These are phyloP conservation scores for Pestalotiopsis fici DNA, from an alignment of 2,329 filamentous ascomycete genomes.

Conservation along the genomic window DNA sequence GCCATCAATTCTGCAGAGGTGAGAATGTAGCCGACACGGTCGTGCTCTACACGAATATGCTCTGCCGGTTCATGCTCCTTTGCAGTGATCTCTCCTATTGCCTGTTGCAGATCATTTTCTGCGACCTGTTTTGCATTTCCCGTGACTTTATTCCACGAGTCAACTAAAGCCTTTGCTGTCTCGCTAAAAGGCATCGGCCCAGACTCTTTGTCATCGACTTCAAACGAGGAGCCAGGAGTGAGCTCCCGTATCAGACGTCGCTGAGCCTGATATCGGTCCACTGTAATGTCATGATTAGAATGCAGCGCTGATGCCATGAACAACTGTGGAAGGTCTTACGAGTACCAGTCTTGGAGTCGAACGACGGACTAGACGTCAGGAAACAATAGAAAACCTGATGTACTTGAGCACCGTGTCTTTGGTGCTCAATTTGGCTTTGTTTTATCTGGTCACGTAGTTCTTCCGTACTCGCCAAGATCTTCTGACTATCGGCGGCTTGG, in stretches of 20 bases:
- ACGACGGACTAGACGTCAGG: conserved; percentile 9
- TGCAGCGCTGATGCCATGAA: background rate
- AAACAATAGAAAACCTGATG: conserved; percentile 13
- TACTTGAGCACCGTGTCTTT: conserved; percentile 3
- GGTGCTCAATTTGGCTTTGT: background rate
- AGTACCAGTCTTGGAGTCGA: conserved; percentile 14
- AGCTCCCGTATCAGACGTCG: background rate
- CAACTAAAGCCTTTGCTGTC: background rate
- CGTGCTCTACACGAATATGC: conserved; percentile 11
- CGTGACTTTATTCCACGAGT: background rate
- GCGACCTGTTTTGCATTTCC: background rate
- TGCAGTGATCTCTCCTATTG: conserved; percentile 6
- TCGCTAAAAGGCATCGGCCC: background rate
- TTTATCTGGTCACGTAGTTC: background rate
- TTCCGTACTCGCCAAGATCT: background rate
- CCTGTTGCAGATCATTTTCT: conserved; percentile 9
- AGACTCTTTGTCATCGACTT: background rate
- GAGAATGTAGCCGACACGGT: conserved; percentile 13
- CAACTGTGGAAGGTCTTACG: conserved; percentile 2
- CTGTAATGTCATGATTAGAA: background rate
- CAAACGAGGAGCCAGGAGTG: background rate
- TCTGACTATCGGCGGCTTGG: conserved; percentile 7
- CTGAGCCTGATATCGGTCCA: conserved; percentile 5
- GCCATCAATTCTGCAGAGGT: conserved; percentile 10
- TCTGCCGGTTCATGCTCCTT: background rate